phyloP scores from a whole-genome alignment of 805 yeast species.

The Hanseniaspora guilliermondii region DNA sequence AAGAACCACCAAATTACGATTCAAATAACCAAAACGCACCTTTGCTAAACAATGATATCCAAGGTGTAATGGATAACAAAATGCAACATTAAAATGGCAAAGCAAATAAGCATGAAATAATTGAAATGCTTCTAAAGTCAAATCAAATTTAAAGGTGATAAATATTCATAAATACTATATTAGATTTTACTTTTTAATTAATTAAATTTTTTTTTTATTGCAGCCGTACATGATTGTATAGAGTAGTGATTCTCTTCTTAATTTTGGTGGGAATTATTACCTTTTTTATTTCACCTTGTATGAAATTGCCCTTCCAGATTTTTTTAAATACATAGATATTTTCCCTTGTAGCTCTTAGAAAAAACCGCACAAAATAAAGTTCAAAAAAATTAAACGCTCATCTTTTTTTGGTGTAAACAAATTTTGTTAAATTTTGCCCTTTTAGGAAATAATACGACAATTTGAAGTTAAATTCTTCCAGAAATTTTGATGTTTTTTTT shows the following conservation, averaged over 20 bases:
- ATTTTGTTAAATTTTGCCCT: background rate
- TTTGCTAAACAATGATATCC: background rate
- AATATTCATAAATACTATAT: background rate
- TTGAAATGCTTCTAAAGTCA: too few species aligned
- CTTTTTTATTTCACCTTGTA: background rate
- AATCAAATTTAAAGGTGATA: background rate
- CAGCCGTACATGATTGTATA: too few species aligned
- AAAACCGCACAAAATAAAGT: background rate
- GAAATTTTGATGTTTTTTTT: background rate
- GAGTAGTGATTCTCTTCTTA: too few species aligned
- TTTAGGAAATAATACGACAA: background rate
- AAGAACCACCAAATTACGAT: background rate
- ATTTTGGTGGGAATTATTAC: background rate
- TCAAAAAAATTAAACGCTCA: background rate
- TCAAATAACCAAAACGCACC: background rate
- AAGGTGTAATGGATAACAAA: conserved; percentile 3
- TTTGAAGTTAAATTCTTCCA: too few species aligned
- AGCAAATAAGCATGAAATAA: too few species aligned
- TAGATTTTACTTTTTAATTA: too few species aligned
- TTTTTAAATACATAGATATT: too few species aligned
- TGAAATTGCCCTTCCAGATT: background rate
- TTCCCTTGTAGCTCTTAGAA: background rate
- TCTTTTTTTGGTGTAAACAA: background rate
- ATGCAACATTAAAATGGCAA: background rate
- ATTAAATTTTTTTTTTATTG: too few species aligned